Base-by-base conservation (phyloP, 2,329 filamentous ascomycete genomes). In the Xylariaceae sp. region DNA sequence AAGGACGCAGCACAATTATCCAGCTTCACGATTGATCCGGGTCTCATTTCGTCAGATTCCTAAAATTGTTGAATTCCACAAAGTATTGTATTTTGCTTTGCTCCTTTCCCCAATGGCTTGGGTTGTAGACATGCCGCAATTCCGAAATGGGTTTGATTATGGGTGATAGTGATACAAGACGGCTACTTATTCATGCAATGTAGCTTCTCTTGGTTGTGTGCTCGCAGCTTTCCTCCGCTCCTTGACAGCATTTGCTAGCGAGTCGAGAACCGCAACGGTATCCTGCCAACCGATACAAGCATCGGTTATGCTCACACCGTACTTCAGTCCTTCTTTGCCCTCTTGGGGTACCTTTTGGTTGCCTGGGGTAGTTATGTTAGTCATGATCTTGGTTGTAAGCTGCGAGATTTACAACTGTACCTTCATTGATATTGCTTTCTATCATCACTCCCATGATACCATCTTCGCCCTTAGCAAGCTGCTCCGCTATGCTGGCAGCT, bases 401-500 rank as follows among this genome's bases (percentile, higher is more conserved):
- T 40, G 13, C 14, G 38, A 31, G 36, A n/a, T n/a, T 9, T 13
- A 31, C n/a, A 61, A 19, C 18, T 78, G 65, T 71, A 88, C 89
- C 92, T 75, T 97, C 93, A 65, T 93, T 88, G 74, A 97, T 95
- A 72, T 97, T 89, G 72, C 89, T 95, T 78, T 99, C 94, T 66
- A 99, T 96, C 94, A 99, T 99, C 54, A 97, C 90, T 65, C 94
- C 94, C 84, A 97, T 93, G 66, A 99, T 94, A 45, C 79, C 87
- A 3, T 81, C 81, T 75, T 97, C 93, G 34, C 94, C 94, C 52
- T 81, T 83, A 49, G 86, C 80, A 54, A 99, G 89, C 75, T 99
- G 94, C 66, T 89, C 85, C 2, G 89, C 91, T 51, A 99, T 71
- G 11, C 79, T 82, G 46, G 84, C 85, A 3, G 91, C 92, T 17